Conservation (phyloP, 306 rosid genomes). For the Albizia julibrissin region DNA sequence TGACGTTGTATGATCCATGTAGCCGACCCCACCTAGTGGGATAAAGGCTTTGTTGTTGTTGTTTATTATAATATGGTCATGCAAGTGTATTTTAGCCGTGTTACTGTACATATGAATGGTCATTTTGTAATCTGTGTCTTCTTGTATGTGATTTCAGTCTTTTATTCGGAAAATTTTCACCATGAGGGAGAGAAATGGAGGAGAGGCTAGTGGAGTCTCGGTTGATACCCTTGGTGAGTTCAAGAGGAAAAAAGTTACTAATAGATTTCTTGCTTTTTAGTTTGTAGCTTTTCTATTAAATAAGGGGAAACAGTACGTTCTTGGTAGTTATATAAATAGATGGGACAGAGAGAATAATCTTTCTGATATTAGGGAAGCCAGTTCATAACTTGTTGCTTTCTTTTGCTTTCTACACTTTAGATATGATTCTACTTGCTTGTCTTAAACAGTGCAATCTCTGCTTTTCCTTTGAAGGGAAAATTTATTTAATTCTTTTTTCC, state of each 20-base stretch:
- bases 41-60: no score
- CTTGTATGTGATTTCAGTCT: slow-evolving; percentile 61
- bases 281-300: slow-evolving; percentile 7
- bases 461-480: slow-evolving; percentile 25
- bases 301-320: slow-evolving; percentile 26
- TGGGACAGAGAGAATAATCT: slow-evolving; percentile 20
- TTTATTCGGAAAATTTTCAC: slow-evolving; percentile 66
- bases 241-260: slow-evolving; percentile 24
- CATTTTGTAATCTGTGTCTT: background rate
- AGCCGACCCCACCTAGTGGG: no score
- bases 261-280: background rate
- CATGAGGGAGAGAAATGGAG: slow-evolving; percentile 61
- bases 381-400: slow-evolving; percentile 27
- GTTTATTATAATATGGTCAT: slow-evolving; percentile 6
- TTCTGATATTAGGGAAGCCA: slow-evolving; percentile 21
- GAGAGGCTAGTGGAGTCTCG: slow-evolving; percentile 35
- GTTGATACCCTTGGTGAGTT: slow-evolving; percentile 75
- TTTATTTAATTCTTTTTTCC: slow-evolving; percentile 10
- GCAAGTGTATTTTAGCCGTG: background rate
- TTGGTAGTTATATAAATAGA: slow-evolving; percentile 14
- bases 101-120: slow-evolving; percentile 11
- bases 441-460: slow-evolving; percentile 32
- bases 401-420: slow-evolving; percentile 15
- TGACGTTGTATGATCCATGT: no score
- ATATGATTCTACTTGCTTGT: slow-evolving; percentile 35